Base-by-base conservation (phyloP, 1,139 yeast species). In the Tardiomyces blankii region DNA sequence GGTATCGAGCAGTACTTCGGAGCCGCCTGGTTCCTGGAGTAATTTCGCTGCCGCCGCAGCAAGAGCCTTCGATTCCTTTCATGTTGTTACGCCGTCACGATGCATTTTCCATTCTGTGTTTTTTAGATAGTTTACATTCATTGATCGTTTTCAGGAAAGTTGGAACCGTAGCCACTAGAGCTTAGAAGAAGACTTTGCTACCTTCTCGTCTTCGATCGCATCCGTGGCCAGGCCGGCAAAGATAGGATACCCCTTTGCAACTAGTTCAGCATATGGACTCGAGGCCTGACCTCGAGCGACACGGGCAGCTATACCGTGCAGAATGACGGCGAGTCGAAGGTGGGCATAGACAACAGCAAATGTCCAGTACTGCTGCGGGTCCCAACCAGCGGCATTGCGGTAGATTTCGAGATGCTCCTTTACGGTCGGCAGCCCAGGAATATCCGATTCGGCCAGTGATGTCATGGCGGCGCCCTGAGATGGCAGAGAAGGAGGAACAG, bases 1-100 rank as follows among this genome's bases (percentile, higher is more conserved):
- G 82, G 81, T 52, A 80, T 88, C 58, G 96, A 88, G 66, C 95
- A 86, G 67, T 78, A 78, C 48, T 88, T 88, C 57, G 96, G 96
- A 56, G 70, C 78, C 50, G 70, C 79, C 44, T 65, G 72, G 38
- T 65, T 80, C 46, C 69, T 73, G 39, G 55, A 59, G 46, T 54
- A 43, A 49, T 16, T 13, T 40, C 41, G 18, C 27, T 44, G 40
- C n/a, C 43, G 42, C 27, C 33, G 27, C 21, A 13, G 11, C n/a
- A 23, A 28, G 40, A 35, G 11, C 19, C 19, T 39, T 39, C 25
- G 30, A n/a, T n/a, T 21, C 33, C 40, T 18, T 46, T 45, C 19
- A 23, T 43, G 40, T 42, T 49, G 42, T 40, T 48, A 42, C 44
- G 44, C 42, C 39, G 43, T 50, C 45, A 44, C 45, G 12, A 46